Conservation (phyloP, 306 rosid genomes). For the Datisca glomerata region DNA sequence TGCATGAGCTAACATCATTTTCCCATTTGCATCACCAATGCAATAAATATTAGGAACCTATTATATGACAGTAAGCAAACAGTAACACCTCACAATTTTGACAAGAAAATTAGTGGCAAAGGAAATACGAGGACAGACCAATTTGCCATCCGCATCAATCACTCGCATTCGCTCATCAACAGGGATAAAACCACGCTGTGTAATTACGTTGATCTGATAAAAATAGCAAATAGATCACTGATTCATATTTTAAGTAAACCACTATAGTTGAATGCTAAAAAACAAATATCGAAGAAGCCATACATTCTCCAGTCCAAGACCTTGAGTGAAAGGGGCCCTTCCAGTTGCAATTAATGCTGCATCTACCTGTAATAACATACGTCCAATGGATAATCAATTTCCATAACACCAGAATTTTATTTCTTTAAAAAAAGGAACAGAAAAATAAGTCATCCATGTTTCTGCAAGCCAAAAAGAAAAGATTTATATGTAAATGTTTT, state of each 20-base stretch:
- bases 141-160: conserved; percentile 65
- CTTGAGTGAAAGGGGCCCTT: conserved; percentile 89
- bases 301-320: conserved; percentile 95
- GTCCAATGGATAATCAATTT: not conserved
- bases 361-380: conserved; percentile 56
- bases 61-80: conserved; percentile 21
- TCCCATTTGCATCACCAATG: conserved; percentile 95
- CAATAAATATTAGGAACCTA: conserved; percentile 87
- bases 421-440: no score
- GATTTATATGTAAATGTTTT: no score
- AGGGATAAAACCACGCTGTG: conserved; percentile 87
- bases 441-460: no score
- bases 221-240: conserved; percentile 8
- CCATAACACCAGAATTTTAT: no score
- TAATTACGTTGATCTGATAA: conserved; percentile 64
- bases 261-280: not conserved
- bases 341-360: conserved; percentile 97
- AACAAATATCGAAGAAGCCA: conserved; percentile 19
- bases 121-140: conserved; percentile 36
- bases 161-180: conserved; percentile 90
- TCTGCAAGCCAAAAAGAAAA: no score
- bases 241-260: not conserved
- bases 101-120: conserved; percentile 7
- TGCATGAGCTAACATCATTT: conserved; percentile 99
- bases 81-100: conserved; percentile 12